A percentile compares a stretch with the other conserved stretches of the same genome.
Conservation (phyloP, 768 basidiomycete genomes). For the Asterophora parasitica region DNA sequence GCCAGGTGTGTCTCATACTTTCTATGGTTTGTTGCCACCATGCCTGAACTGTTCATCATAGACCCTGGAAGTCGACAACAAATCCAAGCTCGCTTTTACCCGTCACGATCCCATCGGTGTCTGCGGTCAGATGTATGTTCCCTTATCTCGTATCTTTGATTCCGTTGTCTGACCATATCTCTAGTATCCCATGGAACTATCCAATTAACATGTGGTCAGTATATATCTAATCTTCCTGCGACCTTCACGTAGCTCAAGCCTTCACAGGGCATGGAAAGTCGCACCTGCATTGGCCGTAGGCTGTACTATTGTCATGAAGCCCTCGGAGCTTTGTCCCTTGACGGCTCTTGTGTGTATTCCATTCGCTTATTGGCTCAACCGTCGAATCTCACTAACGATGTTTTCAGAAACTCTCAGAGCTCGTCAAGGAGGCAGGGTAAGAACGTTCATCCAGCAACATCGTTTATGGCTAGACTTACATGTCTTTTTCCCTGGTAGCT, state of each 20-base stretch:
- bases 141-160: neutral
- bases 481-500: constrained; percentile 38
- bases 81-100: constrained; percentile 79
- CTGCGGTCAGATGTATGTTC: constrained; percentile 78
- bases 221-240: neutral
- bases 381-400: constrained; percentile 2
- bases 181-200: constrained; percentile 90
- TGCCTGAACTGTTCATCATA: constrained; percentile 22
- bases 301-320: constrained; percentile 94
- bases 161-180: neutral
- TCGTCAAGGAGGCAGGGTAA: constrained; percentile 81
- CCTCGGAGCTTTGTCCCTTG: constrained; percentile 81
- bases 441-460: constrained; percentile 7
- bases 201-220: constrained; percentile 80
- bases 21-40: neutral
- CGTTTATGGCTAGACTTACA: neutral
- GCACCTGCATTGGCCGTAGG: constrained; percentile 89
- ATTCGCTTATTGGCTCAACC: neutral
- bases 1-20: constrained; percentile 52
- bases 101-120: constrained; percentile 91
- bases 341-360: constrained; percentile 61
- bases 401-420: constrained; percentile 71
- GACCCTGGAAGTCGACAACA: constrained; percentile 79
- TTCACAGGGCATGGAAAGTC: constrained; percentile 79
- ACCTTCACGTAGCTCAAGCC: neutral